A percentile compares a stretch with the other conserved stretches of the same genome.
Conservation (phyloP, 768 basidiomycete genomes). For the Bullera alba region DNA sequence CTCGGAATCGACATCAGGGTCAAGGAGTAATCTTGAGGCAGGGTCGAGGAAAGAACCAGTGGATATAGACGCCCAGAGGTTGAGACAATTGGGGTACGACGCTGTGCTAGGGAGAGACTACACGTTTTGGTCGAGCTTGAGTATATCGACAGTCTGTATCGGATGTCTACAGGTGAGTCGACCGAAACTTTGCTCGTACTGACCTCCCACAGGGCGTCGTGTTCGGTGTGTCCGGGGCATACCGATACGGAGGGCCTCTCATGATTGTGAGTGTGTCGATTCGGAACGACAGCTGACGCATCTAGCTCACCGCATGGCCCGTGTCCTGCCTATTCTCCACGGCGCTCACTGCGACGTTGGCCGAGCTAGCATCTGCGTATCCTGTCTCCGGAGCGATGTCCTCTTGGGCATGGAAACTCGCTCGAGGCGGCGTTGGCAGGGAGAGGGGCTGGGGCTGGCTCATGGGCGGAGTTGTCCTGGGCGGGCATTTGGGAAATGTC, state of each 20-base stretch:
- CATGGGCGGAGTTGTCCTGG: conserved; percentile 34
- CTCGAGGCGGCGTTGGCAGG: conserved; percentile 37
- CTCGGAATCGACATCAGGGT: background rate
- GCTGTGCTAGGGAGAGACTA: conserved; percentile 43
- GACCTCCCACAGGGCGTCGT: conserved; percentile 38
- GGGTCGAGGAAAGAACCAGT: conserved; percentile 4
- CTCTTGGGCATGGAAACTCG: conserved; percentile 43
- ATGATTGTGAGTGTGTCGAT: conserved; percentile 33
- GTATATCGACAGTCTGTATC: conserved; percentile 39
- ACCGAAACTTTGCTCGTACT: background rate
- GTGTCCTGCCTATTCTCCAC: conserved; percentile 31
- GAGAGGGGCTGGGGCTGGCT: conserved; percentile 44
- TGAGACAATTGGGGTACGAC: conserved; percentile 43
- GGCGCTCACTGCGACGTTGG: conserved; percentile 35
- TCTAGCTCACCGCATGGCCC: conserved; percentile 42
- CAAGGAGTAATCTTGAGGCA: background rate
- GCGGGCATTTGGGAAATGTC: conserved; percentile 37
- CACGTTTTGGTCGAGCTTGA: conserved; percentile 43
- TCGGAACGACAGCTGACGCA: background rate
- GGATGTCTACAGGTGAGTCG: conserved; percentile 31
- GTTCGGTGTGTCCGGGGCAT: conserved; percentile 40
- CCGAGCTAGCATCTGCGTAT: conserved; percentile 42
- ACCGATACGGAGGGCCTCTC: conserved; percentile 40
- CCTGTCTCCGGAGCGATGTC: conserved; percentile 45
- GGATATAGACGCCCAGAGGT: conserved; percentile 26